A percentile compares a stretch with the other conserved stretches of the same genome.
These are phyloP conservation scores for Penicillium olsonii DNA, from an alignment of 2,329 filamentous ascomycete species.

Conservation along the genomic window DNA sequence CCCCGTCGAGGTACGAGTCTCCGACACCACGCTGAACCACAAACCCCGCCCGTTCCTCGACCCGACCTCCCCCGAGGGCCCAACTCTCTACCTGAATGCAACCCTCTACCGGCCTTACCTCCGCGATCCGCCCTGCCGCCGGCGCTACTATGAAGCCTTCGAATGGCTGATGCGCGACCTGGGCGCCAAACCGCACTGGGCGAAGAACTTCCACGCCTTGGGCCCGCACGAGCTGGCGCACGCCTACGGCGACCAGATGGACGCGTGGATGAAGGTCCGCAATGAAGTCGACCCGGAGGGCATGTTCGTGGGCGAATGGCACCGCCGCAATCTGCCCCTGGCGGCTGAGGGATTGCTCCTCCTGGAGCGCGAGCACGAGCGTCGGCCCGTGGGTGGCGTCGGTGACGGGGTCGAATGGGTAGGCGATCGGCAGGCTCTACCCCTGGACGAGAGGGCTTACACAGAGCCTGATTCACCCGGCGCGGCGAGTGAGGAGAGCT, in stretches of 20 bases:
- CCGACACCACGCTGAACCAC: constrained; percentile 61
- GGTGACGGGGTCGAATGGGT: constrained; percentile 47
- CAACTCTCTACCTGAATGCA: constrained; percentile 85
- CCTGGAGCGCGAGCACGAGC: constrained; percentile 46
- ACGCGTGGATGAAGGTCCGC: constrained; percentile 67
- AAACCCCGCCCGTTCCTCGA: constrained; percentile 68
- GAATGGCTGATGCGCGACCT: constrained; percentile 88
- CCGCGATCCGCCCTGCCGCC: constrained; percentile 72
- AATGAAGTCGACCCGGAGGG: constrained; percentile 74
- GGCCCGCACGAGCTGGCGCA: constrained; percentile 60
- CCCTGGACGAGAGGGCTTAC: constrained; percentile 8
- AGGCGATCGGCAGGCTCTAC: constrained; percentile 32
- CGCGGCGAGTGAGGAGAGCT: constrained; percentile 51
- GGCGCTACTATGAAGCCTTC: constrained; percentile 83
- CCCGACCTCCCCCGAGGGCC: constrained; percentile 66
- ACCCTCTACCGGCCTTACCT: constrained; percentile 84
- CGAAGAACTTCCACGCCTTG: constrained; percentile 77
- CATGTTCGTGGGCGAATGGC: constrained; percentile 91
- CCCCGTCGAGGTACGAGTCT: constrained; percentile 88
- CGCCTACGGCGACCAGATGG: constrained; percentile 70
- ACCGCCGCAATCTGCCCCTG: constrained; percentile 66
- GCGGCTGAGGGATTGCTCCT: constrained; percentile 34
- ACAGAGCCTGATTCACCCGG: constrained; percentile 36
- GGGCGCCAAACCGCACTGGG: constrained; percentile 83
- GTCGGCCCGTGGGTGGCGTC: constrained; percentile 29